phyloP scores from a whole-genome alignment of 257 asterid genomes.

The Rauvolfia tetraphylla region DNA sequence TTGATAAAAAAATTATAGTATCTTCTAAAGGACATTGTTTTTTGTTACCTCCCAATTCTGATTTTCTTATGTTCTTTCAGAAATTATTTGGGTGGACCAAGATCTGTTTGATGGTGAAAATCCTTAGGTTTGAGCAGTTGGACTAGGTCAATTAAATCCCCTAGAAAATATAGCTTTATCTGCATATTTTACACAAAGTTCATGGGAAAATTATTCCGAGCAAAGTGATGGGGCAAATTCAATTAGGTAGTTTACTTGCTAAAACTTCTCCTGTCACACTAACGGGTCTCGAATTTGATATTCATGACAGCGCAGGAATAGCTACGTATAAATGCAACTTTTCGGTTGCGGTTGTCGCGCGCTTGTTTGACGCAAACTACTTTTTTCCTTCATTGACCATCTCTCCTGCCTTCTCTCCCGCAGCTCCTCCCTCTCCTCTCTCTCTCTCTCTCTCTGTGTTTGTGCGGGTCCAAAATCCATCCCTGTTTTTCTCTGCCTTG shows the following conservation, averaged over 20 bases:
- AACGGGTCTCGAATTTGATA: neutral
- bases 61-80: too few species aligned
- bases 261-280: too few species aligned
- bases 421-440: neutral
- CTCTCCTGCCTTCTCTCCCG: slow-evolving; percentile 20
- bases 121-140: neutral
- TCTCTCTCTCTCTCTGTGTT: neutral
- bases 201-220: neutral
- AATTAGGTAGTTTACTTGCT: too few species aligned
- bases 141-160: neutral
- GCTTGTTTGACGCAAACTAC: slow-evolving; percentile 27
- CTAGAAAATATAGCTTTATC: neutral
- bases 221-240: too few species aligned
- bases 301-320: neutral
- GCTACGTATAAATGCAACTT: neutral
- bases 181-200: neutral
- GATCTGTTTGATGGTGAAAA: neutral
- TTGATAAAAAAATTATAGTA: too few species aligned
- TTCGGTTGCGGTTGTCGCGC: slow-evolving; percentile 20
- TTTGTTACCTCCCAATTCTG: too few species aligned
- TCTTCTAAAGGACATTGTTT: too few species aligned
- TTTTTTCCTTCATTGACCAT: slow-evolving; percentile 11
- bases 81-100: neutral
- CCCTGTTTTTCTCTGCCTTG: slow-evolving; percentile 15
- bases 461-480: neutral